Percentiles rank a stretch among this genome's conserved stretches.
Evolutionary conservation across 805 yeast genomes (phyloP).

Genomic region (Wickerhamomyces chaumierensis): DNA sequence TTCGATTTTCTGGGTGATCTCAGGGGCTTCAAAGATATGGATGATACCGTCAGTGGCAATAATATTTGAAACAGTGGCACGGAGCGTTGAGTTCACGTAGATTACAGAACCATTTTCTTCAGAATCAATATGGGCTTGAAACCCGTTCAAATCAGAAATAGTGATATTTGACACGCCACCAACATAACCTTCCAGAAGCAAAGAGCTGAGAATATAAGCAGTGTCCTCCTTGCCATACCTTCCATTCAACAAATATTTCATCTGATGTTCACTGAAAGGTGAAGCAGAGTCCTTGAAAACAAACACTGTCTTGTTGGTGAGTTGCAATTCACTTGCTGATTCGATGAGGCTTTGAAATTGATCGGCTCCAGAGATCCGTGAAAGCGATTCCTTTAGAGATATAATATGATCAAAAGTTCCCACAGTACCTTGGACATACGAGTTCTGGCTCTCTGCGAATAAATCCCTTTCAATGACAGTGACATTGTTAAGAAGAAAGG

Average conservation of each 20-base stretch:
- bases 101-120: conserved; percentile 23
- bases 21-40: conserved; percentile 31
- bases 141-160: conserved; percentile 18
- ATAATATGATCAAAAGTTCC: conserved; percentile 27
- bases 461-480: conserved; percentile 48
- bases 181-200: conserved; percentile 28
- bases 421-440: conserved; percentile 58
- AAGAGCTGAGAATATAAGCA: conserved; percentile 18
- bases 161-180: conserved; percentile 28
- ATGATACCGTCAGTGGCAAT: conserved; percentile 36
- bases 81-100: conserved; percentile 21
- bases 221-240: conserved; percentile 22
- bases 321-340: background rate
- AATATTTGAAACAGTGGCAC: conserved; percentile 27
- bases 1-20: conserved; percentile 16
- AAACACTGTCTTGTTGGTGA: conserved; percentile 30
- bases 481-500: conserved; percentile 27
- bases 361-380: background rate
- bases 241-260: conserved; percentile 27
- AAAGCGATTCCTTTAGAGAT: conserved; percentile 25
- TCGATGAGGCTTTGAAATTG: conserved; percentile 1
- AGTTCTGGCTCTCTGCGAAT: conserved; percentile 48
- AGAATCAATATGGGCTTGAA: conserved; percentile 13
- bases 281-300: conserved; percentile 33
- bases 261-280: conserved; percentile 29